These are phyloP conservation scores for Handroanthus guayacan DNA, from an alignment of 257 asterid genomes.

Conservation along the genomic window DNA sequence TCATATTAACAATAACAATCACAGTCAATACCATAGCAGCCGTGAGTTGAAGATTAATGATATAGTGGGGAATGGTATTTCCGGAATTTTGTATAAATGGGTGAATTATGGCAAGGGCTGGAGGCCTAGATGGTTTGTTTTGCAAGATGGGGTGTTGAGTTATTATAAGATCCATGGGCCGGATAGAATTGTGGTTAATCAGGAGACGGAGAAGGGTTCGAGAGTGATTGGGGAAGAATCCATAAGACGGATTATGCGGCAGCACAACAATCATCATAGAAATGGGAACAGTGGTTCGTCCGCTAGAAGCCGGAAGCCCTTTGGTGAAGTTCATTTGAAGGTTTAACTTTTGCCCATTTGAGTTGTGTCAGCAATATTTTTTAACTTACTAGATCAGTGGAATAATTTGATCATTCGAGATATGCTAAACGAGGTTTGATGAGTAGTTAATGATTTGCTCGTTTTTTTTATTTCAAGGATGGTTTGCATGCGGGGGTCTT, in stretches of 20 bases:
- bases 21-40: slow-evolving; percentile 42
- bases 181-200: slow-evolving; percentile 69
- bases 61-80: slow-evolving; percentile 85
- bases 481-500: slow-evolving; percentile 5
- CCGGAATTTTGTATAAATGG: slow-evolving; percentile 89
- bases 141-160: slow-evolving; percentile 96
- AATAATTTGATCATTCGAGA: slow-evolving; percentile 19
- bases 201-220: slow-evolving; percentile 73
- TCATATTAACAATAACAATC: slow-evolving; percentile 37
- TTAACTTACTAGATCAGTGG: not conserved
- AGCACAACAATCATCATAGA: slow-evolving; percentile 42
- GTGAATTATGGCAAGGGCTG: slow-evolving; percentile 98
- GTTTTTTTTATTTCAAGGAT: slow-evolving; percentile 4
- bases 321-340: slow-evolving; percentile 99
- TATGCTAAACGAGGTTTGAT: slow-evolving; percentile 5
- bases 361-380: slow-evolving; percentile 22
- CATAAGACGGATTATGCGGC: slow-evolving; percentile 58
- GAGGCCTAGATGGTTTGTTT: slow-evolving; percentile 97
- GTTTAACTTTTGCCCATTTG: slow-evolving; percentile 32
- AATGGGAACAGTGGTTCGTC: slow-evolving; percentile 42
- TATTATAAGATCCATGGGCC: slow-evolving; percentile 96
- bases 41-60: slow-evolving; percentile 77
- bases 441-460: not conserved
- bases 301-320: slow-evolving; percentile 59
- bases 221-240: slow-evolving; percentile 91